Evolutionary conservation across 306 rosid species (phyloP).

Genomic region (Sechiopsis laciniata): DNA sequence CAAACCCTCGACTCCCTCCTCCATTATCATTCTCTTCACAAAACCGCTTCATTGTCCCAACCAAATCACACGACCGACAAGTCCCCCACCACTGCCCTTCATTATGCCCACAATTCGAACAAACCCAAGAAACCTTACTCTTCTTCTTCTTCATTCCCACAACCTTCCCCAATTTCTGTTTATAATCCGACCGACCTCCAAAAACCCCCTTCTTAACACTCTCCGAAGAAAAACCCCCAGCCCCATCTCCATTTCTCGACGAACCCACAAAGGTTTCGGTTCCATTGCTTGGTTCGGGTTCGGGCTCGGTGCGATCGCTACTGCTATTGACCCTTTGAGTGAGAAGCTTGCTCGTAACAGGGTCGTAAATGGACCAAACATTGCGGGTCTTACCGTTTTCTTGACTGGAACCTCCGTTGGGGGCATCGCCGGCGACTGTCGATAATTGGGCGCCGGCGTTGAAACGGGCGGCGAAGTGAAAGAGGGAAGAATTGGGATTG

Average conservation of each 20-base stretch:
- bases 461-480: slow-evolving; percentile 25
- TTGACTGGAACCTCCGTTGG: slow-evolving; percentile 6
- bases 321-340: slow-evolving; percentile 15
- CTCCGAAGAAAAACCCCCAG: slow-evolving; percentile 4
- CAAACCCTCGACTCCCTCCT: slow-evolving; percentile 30
- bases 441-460: slow-evolving; percentile 20
- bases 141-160: slow-evolving; percentile 34
- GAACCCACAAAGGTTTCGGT: slow-evolving; percentile 15
- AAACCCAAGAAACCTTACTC: slow-evolving; percentile 58
- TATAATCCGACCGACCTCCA: slow-evolving; percentile 3
- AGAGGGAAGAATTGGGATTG: slow-evolving; percentile 30
- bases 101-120: slow-evolving; percentile 52
- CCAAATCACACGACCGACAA: slow-evolving; percentile 43
- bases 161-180: slow-evolving; percentile 10
- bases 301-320: slow-evolving; percentile 16
- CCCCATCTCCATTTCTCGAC: slow-evolving; percentile 17
- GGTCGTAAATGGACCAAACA: slow-evolving; percentile 44
- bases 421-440: slow-evolving; percentile 19
- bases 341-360: slow-evolving; percentile 17
- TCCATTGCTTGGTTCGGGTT: slow-evolving; percentile 13
- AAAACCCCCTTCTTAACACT: slow-evolving; percentile 28
- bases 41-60: slow-evolving; percentile 45
- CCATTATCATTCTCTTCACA: slow-evolving; percentile 27
- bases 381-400: not conserved
- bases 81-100: slow-evolving; percentile 74